phyloP scores from a whole-genome alignment of 2,329 filamentous ascomycete genomes.

The Thelonectria discophora region DNA sequence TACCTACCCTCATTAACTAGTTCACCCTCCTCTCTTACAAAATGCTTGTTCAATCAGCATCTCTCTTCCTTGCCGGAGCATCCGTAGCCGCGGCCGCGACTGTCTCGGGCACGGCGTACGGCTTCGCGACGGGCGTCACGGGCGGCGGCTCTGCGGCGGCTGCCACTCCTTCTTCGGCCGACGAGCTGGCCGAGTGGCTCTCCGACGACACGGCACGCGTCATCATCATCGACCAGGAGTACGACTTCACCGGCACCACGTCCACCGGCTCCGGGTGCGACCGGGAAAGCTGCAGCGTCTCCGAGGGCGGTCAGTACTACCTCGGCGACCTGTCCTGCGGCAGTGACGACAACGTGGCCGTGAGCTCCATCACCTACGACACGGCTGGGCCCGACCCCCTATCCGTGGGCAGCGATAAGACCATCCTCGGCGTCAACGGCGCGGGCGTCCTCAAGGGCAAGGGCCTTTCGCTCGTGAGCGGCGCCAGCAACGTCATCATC shows the following conservation, averaged over 20 bases:
- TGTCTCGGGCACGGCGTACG: slow-evolving; percentile 43
- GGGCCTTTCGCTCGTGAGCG: slow-evolving; percentile 54
- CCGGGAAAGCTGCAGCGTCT: slow-evolving; percentile 42
- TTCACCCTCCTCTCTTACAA: slow-evolving; percentile 6
- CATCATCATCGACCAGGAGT: slow-evolving; percentile 41
- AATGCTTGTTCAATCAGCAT: slow-evolving; percentile 26
- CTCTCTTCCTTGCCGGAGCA: slow-evolving; percentile 32
- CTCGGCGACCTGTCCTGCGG: slow-evolving; percentile 43
- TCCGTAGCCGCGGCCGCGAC: slow-evolving; percentile 38
- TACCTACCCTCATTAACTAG: slow-evolving; percentile 1
- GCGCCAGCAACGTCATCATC: slow-evolving; percentile 60
- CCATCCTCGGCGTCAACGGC: slow-evolving; percentile 37
- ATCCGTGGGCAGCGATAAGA: slow-evolving; percentile 43
- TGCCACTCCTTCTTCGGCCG: slow-evolving; percentile 52
- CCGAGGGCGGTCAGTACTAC: slow-evolving; percentile 42
- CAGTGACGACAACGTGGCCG: slow-evolving; percentile 34
- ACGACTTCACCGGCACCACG: slow-evolving; percentile 40
- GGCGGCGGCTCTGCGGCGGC: slow-evolving; percentile 60
- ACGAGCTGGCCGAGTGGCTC: slow-evolving; percentile 51
- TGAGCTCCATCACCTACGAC: slow-evolving; percentile 43
- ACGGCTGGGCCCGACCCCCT: slow-evolving; percentile 36
- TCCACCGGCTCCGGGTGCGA: slow-evolving; percentile 40
- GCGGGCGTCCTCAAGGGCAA: slow-evolving; percentile 47
- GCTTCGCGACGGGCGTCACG: slow-evolving; percentile 53
- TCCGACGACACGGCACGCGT: slow-evolving; percentile 40